Evolutionary conservation across 306 rosid genomes (phyloP), one percentile per base, ranked within the genome.

Genomic region (Pterocarpus macrocarpus): DNA sequence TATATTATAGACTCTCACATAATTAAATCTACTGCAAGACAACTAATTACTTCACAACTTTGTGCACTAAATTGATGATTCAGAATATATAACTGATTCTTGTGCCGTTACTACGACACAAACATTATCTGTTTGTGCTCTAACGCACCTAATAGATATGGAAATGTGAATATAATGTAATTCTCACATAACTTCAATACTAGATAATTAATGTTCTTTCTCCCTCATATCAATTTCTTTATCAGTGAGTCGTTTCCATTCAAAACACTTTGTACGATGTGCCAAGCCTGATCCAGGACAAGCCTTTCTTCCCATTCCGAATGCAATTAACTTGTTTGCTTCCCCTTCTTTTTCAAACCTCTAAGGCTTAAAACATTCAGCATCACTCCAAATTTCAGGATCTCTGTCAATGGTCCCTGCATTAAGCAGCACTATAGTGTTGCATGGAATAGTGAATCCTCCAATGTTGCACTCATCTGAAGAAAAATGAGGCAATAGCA

Each of bases 371-470:
- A 90, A 90, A 11, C 81, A 72, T 11, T 28, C 35, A 0, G 83
- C 72, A 10, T 87, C 89, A 15, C 65, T 75, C 94, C 92, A 88
- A 11, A 73, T 1, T 9, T 64, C 8, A 5, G 89, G 89, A 44
- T 90, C 92, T 69, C 90, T 85, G 4, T 86, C 88, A 39, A 88
- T 85, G 65, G 87, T 86, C 94, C 91, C 88, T 2, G 85, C 88
- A 55, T 88, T 88, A 11, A 86, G 55, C 16, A 90, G 38, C 35
- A 87, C 64, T 2, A 87, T 88, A 0, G 92, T 87, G 64, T 53
- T 74, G 5, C 80, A 85, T 2, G 91, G 92, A 53, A 87, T 49
- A 1, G 82, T 66, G 7, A 76, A 89, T 33, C 82, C 88, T 2
- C 59, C 80, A 5, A 89, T 62, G 0, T 30, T 84, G 68, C 82